Evolutionary conservation across 1,139 yeast genomes (phyloP), one percentile per base, ranked within the genome.

Genomic region (Kodamaea plutei): DNA sequence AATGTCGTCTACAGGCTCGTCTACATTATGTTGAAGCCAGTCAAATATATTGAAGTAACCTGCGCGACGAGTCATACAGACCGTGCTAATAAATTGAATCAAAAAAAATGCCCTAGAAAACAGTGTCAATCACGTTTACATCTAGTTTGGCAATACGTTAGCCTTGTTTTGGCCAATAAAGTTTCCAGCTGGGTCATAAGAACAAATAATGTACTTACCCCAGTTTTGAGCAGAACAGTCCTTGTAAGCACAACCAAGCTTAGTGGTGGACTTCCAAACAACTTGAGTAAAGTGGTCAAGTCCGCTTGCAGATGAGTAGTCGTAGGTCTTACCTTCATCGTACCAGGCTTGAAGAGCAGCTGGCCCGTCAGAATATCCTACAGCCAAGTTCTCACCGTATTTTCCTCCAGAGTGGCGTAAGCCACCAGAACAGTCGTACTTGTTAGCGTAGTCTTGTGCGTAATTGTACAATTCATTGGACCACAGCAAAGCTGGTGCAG

Each of bases 311-410:
- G 55, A 39, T 10, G 47, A 43, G 59, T 63, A 82, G 61, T 78
- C 64, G 67, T 83, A 85, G 35, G 55, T 43, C 8, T 50, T 43
- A 45, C 78, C 78, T 64, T 85, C 95, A 41, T 66, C 58, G 66
- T 84, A 87, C 96, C 96, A 88, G 33, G 91, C 95, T 26, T 74
- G 69, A 36, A 84, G 79, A 28, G 87, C 85, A 26, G 57, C 34
- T 15, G 39, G 37, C 26, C 74, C 83, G 17, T 67, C 63, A 26
- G 69, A 41, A 58, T 69, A 73, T 35, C 96, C 96, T 33, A 76
- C 64, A 32, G 94, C 95, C 53, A 88, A 70, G 70, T 88, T 88
- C 64, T 88, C 96, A 53, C 96, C 96, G 62, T 73, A 82, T 31
- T 67, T 58, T 35, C 91, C 91, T 35, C 84, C 84, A 30, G 94